These are phyloP conservation scores for Colletotrichum sp. DNA, from an alignment of 2,329 filamentous ascomycete genomes.

Conservation along the genomic window DNA sequence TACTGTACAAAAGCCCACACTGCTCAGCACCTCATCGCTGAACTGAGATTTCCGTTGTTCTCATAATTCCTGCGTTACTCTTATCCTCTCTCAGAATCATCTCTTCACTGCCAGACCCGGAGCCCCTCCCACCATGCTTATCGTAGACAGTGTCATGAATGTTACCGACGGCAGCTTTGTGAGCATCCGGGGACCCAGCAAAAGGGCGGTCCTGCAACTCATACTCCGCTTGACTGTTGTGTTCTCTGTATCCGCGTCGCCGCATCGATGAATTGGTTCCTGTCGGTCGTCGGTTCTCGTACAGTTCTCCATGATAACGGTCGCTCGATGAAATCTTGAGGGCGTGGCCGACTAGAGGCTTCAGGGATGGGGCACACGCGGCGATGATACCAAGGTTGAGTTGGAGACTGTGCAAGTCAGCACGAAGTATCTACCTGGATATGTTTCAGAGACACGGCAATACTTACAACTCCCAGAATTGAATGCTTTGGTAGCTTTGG, in stretches of 20 bases:
- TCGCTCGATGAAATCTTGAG: conserved; percentile 28
- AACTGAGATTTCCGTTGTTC: not conserved
- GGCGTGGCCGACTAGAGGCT: conserved; percentile 35
- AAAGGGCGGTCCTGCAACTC: conserved; percentile 2
- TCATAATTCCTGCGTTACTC: not conserved
- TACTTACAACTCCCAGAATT: not conserved
- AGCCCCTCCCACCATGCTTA: not conserved
- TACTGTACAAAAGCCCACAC: not conserved
- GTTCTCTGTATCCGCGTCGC: not conserved
- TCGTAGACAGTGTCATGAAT: not conserved
- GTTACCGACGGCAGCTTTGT: not conserved
- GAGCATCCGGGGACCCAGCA: not conserved
- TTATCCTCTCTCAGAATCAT: not conserved
- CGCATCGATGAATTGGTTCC: conserved; percentile 1
- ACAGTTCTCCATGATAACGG: not conserved
- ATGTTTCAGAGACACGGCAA: not conserved
- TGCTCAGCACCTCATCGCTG: not conserved
- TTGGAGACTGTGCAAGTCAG: conserved; percentile 19
- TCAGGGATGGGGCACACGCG: conserved; percentile 33
- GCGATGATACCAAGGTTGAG: not conserved
- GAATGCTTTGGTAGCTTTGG: not conserved
- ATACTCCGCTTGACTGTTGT: not conserved
- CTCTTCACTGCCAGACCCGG: not conserved
- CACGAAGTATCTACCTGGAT: conserved; percentile 34
- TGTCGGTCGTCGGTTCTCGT: not conserved